These are phyloP conservation scores for Leishmania major DNA, from an alignment of 208 protist genomes.

Conservation along the genomic window DNA sequence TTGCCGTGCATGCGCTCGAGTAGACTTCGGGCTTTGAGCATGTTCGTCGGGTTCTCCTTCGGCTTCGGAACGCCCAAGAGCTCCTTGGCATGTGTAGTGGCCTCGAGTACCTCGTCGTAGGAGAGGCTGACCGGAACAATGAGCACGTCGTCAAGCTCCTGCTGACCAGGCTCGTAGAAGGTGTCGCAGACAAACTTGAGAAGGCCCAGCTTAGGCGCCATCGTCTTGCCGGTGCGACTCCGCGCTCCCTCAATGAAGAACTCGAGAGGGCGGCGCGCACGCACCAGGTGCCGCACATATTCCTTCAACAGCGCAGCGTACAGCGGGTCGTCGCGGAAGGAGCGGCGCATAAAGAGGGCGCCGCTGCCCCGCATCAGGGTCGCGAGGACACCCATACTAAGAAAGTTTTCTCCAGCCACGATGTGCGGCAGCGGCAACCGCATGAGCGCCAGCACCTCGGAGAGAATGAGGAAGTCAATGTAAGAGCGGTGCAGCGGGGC, in stretches of 20 bases:
- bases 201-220: conserved; percentile 89
- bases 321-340: conserved; percentile 78
- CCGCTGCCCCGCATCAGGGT: conserved; percentile 86
- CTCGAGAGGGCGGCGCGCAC: conserved; percentile 59
- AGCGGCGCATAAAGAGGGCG: conserved; percentile 92
- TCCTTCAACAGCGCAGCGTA: conserved; percentile 83
- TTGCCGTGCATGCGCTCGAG: conserved; percentile 75
- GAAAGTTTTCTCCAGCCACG: conserved; percentile 88
- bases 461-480: conserved; percentile 90
- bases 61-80: conserved; percentile 88
- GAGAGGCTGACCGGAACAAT: conserved; percentile 87
- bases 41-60: conserved; percentile 74
- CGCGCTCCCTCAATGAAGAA: conserved; percentile 93
- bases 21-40: conserved; percentile 55
- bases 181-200: conserved; percentile 88
- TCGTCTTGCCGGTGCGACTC: conserved; percentile 87
- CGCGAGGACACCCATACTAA: conserved; percentile 67
- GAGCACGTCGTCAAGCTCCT: conserved; percentile 74
- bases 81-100: conserved; percentile 81
- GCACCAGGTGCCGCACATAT: conserved; percentile 82
- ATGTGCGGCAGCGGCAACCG: conserved; percentile 77
- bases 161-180: conserved; percentile 55
- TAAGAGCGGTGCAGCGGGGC: conserved; percentile 87
- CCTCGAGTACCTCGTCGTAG: conserved; percentile 91
- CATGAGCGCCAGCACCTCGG: conserved; percentile 77